Evolutionary conservation across 164 flowering plant genomes (phyloP).

Genomic region (Macadamia tetraphylla): DNA sequence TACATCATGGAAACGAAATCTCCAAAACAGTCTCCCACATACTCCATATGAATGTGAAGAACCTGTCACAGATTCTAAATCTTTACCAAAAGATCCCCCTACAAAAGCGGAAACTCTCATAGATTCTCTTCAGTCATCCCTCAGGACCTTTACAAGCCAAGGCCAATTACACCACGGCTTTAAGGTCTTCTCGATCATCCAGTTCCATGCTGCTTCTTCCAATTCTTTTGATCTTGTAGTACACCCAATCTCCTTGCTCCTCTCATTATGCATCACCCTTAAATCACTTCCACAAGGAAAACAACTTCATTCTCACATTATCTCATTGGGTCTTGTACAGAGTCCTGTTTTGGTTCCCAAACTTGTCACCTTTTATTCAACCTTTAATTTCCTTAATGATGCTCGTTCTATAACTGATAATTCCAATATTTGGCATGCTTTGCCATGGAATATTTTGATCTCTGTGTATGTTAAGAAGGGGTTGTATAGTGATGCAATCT

Average conservation of each 20-base stretch:
- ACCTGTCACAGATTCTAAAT: not conserved
- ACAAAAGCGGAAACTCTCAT: constrained; percentile 17
- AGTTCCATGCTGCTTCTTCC: not conserved
- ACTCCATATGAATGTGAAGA: not conserved
- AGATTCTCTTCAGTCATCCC: constrained; percentile 17
- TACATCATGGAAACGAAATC: constrained; percentile 19
- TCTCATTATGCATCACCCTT: not conserved
- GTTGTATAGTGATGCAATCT: constrained; percentile 22
- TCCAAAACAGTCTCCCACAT: not conserved
- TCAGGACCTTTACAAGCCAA: constrained; percentile 19
- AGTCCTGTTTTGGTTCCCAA: constrained; percentile 1
- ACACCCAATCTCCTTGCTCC: no score
- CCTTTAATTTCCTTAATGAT: not conserved
- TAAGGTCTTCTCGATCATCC: not conserved
- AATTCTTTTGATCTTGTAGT: not conserved
- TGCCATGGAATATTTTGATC: constrained; percentile 5
- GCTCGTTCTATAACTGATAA: constrained; percentile 3
- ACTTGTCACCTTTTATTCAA: not conserved
- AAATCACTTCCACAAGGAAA: constrained; percentile 4
- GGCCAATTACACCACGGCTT: constrained; percentile 16
- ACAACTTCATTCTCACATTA: constrained; percentile 4
- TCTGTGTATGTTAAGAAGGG: constrained; percentile 1
- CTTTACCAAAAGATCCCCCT: not conserved
- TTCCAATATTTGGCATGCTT: not conserved
- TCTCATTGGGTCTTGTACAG: constrained; percentile 5